Percentiles rank a stretch among this genome's conserved stretches.
These are phyloP conservation scores for Mycena haematopus DNA, from an alignment of 768 basidiomycete genomes.

Conservation along the genomic window DNA sequence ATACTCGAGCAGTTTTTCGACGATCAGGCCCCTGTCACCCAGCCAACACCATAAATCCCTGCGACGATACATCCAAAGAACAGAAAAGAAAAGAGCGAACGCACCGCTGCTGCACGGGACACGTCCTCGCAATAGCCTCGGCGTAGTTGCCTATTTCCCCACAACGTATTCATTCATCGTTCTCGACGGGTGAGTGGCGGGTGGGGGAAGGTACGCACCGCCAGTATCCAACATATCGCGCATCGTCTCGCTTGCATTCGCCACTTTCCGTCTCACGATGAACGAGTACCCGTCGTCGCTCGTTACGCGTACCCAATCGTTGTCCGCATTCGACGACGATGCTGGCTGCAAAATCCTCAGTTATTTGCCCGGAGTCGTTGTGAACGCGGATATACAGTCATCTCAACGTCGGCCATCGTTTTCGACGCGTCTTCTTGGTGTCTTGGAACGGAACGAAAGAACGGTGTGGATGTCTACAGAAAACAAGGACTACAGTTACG, in stretches of 20 bases:
- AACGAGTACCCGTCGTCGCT: constrained; percentile 85
- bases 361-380: background rate
- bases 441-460: background rate
- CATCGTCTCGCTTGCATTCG: constrained; percentile 81
- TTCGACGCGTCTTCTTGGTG: constrained; percentile 1
- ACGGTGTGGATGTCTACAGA: background rate
- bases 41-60: too few relatives aligned
- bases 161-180: too few relatives aligned
- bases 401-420: constrained; percentile 25
- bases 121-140: constrained; percentile 75
- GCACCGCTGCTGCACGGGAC: constrained; percentile 75
- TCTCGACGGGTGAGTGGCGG: too few relatives aligned
- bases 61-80: too few relatives aligned
- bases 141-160: constrained; percentile 66
- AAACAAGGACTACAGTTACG: background rate
- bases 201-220: constrained; percentile 48
- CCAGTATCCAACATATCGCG: constrained; percentile 79
- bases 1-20: constrained; percentile 90
- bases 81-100: constrained; percentile 24
- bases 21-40: constrained; percentile 61
- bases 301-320: constrained; percentile 78
- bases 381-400: background rate
- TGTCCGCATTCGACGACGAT: constrained; percentile 31
- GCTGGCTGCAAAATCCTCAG: background rate
- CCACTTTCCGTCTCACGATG: constrained; percentile 77